These are phyloP conservation scores for Bipolaris oryzae DNA, from an alignment of 2,329 filamentous ascomycete genomes.

Conservation along the genomic window DNA sequence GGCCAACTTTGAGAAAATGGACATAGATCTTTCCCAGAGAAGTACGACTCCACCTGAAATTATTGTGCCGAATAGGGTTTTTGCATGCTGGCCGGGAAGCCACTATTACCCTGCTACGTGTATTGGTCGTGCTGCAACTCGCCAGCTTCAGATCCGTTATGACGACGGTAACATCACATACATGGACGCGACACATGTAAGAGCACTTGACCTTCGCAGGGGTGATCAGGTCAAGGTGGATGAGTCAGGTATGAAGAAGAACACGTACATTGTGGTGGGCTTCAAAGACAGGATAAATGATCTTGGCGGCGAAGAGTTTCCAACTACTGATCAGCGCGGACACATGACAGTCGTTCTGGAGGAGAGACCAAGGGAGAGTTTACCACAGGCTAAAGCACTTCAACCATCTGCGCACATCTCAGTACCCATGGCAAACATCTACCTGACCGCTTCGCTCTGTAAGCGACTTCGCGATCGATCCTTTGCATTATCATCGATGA, in stretches of 20 bases:
- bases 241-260: constrained; percentile 51
- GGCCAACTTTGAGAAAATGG: constrained; percentile 8
- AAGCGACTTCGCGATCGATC: constrained; percentile 47
- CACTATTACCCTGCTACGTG: constrained; percentile 67
- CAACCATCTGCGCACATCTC: constrained; percentile 37
- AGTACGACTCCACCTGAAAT: constrained; percentile 30
- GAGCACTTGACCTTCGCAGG: constrained; percentile 50
- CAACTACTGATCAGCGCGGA: constrained; percentile 51
- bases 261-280: constrained; percentile 52
- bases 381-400: constrained; percentile 27
- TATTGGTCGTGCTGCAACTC: constrained; percentile 52
- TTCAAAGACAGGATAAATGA: constrained; percentile 48
- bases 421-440: constrained; percentile 51
- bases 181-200: constrained; percentile 49
- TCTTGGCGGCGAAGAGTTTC: constrained; percentile 35
- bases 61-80: constrained; percentile 59
- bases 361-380: constrained; percentile 50
- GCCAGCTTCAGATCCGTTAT: constrained; percentile 55
- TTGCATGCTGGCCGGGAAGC: constrained; percentile 63
- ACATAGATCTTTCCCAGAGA: constrained; percentile 8
- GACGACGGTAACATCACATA: constrained; percentile 55
- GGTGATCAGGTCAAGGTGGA: constrained; percentile 58
- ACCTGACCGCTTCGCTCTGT: constrained; percentile 54
- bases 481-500: constrained; percentile 37
- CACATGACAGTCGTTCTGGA: constrained; percentile 50